Base-by-base conservation (phyloP, 2,329 filamentous ascomycete genomes). In the Corniculantispora saksenae region DNA sequence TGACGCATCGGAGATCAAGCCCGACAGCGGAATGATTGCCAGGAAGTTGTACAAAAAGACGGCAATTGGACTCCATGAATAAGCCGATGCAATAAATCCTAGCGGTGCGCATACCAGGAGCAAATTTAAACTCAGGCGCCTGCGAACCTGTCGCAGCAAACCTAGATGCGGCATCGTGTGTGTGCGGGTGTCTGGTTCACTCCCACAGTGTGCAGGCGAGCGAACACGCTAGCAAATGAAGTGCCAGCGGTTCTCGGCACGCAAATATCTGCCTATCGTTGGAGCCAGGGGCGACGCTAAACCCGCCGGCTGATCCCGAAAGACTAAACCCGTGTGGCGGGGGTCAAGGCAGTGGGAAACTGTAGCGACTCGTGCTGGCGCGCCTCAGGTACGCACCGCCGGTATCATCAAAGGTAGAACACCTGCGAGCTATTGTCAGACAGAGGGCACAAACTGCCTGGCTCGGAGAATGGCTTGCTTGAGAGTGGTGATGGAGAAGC, bases 1-100 rank as follows among this genome's bases (percentile, higher is more conserved):
- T 2, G 67, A 66, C 23, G 67, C 67, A 61, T 54, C 65, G 10
- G 67, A 68, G 12, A 68, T 54, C 45, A 63, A 63, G 15, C 61
- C 65, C 3, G 67, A 68, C 19, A 68, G 63, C 17, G 67, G 67
- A 19, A 68, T 67, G 59, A 68, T 68, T 60, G 67, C 65, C 21
- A 62, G 55, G 17, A 68, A 61, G 45, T 67, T 68, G 38, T 57
- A 54, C 21, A 59, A 21, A 25, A 61, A 61, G n/a, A 66, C 56
- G 21, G 66, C 48, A 8, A 64, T 35, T 48, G 61, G 61, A 13
- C 48, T 61, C 65, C 67, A 68, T 15, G 29, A 32, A 10, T 38
- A 43, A 10, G 63, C 63, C 25, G 63, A 38, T 19, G 62, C 63
- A 19, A 66, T 15, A 29, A 68, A 67, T n/a, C 58, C 60, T 15